These are phyloP conservation scores for Aspergillus campestris DNA, from an alignment of 495 filamentous ascomycete species.

Conservation along the genomic window DNA sequence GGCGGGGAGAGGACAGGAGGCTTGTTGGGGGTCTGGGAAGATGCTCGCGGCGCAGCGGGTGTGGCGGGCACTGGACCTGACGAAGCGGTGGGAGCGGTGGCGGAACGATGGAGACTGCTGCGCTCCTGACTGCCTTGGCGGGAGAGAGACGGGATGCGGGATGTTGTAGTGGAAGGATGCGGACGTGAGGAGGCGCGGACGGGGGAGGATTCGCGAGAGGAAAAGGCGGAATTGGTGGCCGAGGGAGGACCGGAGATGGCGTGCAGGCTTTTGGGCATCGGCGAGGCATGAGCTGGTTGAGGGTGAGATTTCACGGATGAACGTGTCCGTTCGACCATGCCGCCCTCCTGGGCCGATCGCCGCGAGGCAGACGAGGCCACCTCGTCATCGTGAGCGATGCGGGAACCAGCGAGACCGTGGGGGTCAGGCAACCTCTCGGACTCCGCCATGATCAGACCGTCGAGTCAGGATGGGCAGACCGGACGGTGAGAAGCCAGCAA, in stretches of 20 bases:
- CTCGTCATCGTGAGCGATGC: slow-evolving; percentile 22
- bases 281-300: slow-evolving; percentile 21
- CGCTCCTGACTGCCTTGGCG: slow-evolving; percentile 63
- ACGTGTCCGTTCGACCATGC: slow-evolving; percentile 26
- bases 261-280: slow-evolving; percentile 31
- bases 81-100: slow-evolving; percentile 31
- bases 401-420: slow-evolving; percentile 28
- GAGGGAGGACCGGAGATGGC: slow-evolving; percentile 29
- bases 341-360: slow-evolving; percentile 24
- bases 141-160: slow-evolving; percentile 41
- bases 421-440: slow-evolving; percentile 38
- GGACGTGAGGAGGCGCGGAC: slow-evolving; percentile 29
- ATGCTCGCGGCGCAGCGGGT: slow-evolving; percentile 52
- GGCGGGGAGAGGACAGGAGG: slow-evolving; percentile 46
- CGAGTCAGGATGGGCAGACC: slow-evolving; percentile 26
- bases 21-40: slow-evolving; percentile 51
- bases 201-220: slow-evolving; percentile 45
- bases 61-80: slow-evolving; percentile 44
- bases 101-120: slow-evolving; percentile 57
- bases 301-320: slow-evolving; percentile 22
- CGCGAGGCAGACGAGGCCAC: slow-evolving; percentile 16
- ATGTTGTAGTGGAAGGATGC: slow-evolving; percentile 21
- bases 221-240: slow-evolving; percentile 33
- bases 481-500: slow-evolving; percentile 33
- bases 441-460: slow-evolving; percentile 32